phyloP scores from a whole-genome alignment of 768 basidiomycete species.

The Lyophyllum shimeji region DNA sequence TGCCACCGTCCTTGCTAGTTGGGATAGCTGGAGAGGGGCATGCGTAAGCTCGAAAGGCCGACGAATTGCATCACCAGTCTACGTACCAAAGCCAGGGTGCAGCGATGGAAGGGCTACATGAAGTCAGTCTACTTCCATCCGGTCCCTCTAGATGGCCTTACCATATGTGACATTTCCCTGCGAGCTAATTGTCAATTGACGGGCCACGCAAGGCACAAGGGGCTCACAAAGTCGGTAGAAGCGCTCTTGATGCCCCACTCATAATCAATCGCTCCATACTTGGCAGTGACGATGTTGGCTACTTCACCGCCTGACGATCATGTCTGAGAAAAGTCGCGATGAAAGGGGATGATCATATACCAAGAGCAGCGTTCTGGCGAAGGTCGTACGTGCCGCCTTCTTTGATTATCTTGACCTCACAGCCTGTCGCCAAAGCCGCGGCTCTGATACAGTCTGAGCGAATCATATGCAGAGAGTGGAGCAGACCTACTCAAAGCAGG shows the following conservation, averaged over 20 bases:
- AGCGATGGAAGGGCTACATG: slow-evolving; percentile 57
- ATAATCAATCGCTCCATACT: slow-evolving; percentile 63
- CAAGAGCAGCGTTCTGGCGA: slow-evolving; percentile 37
- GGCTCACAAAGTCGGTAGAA: slow-evolving; percentile 81
- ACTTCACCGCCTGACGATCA: slow-evolving; percentile 58
- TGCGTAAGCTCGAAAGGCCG: not conserved
- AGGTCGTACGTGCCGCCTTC: slow-evolving; percentile 18
- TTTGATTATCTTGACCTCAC: slow-evolving; percentile 16
- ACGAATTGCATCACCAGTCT: not conserved
- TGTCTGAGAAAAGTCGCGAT: not conserved
- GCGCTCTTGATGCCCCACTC: slow-evolving; percentile 68
- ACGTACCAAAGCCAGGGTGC: slow-evolving; percentile 70
- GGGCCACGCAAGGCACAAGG: not conserved
- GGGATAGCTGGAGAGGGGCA: slow-evolving; percentile 59
- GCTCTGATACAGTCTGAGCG: slow-evolving; percentile 13
- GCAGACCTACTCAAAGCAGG: slow-evolving; percentile 44
- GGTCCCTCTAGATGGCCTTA: slow-evolving; percentile 25
- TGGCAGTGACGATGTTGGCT: slow-evolving; percentile 55
- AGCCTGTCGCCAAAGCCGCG: slow-evolving; percentile 22
- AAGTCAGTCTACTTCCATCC: not conserved
- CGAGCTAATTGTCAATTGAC: not conserved
- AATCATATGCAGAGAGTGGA: not conserved
- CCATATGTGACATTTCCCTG: slow-evolving; percentile 80
- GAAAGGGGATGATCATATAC: slow-evolving; percentile 23
- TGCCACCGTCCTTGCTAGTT: slow-evolving; percentile 67